Conservation (phyloP, 202 grass and related monocot genomes). For the Bolboschoenoplectus hybrid region DNA sequence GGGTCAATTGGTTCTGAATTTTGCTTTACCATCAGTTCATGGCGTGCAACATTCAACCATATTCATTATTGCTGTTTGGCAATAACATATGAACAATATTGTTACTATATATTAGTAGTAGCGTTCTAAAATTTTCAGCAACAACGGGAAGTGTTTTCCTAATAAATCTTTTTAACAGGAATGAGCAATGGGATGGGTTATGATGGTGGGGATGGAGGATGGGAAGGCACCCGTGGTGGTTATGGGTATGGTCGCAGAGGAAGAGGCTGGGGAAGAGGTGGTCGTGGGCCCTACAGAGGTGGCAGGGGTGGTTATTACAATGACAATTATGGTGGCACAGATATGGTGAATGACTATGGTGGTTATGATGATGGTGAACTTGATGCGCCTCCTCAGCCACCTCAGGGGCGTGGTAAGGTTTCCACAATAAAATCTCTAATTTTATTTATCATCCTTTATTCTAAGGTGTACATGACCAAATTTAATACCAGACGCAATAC, state of each 20-base stretch:
- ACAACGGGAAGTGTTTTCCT: not conserved
- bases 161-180: slow-evolving; percentile 46
- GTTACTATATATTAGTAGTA: not conserved
- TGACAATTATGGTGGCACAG: slow-evolving; percentile 49
- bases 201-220: slow-evolving; percentile 53
- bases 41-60: not conserved
- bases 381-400: slow-evolving; percentile 49
- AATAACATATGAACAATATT: not conserved
- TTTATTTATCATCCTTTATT: slow-evolving; percentile 9
- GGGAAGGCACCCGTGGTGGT: slow-evolving; percentile 43
- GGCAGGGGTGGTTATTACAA: slow-evolving; percentile 62
- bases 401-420: slow-evolving; percentile 4
- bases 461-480: not conserved
- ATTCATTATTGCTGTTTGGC: not conserved
- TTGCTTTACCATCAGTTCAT: slow-evolving; percentile 19
- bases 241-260: slow-evolving; percentile 38
- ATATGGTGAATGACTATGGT: slow-evolving; percentile 54
- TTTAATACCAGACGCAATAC: not conserved
- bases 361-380: slow-evolving; percentile 56
- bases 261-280: slow-evolving; percentile 44
- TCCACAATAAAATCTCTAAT: not conserved
- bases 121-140: slow-evolving; percentile 14
- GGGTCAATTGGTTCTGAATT: not conserved
- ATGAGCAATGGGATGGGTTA: slow-evolving; percentile 56
- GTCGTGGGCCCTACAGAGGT: slow-evolving; percentile 57